Evolutionary conservation across 192 early-diverging fungal genomes (phyloP), one percentile per base, ranked within the genome.

Genomic region (Kickxella alabastrina): DNA sequence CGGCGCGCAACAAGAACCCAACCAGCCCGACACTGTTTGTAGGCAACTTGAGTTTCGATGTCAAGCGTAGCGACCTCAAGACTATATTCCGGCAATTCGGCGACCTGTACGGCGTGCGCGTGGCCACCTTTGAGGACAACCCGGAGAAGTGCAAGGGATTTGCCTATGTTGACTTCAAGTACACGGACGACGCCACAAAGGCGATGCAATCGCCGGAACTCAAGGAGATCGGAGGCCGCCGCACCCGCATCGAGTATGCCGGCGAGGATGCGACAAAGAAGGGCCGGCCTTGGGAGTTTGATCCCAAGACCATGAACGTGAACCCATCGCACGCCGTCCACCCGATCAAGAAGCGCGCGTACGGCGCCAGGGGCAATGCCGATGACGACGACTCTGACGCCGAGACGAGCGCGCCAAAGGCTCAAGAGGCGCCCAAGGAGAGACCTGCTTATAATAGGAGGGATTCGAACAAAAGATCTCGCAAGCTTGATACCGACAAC

Each of bases 61-160:
- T 79, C 6, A 87, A 77, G 14, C 43, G 61, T 10, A 65, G 72
- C 10, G 62, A 68, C 15, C 48, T 88, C 17, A 71, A 80, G 28
- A 44, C 73, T n/a, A 39, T 77, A 6, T 88, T 88, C 75, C n/a
- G n/a, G n/a, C n/a, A n/a, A n/a, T n/a, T n/a, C n/a, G n/a, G n/a
- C n/a, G n/a, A n/a, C n/a, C n/a, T n/a, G n/a, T n/a, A n/a, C 14
- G 81, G 80, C n/a, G 82, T 89, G 12, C 70, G 85, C 14, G 50
- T 89, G 45, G 84, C 82, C 1, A 85, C 85, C 1, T 89, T 89
- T 46, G 80, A 89, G 52, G 87, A 89, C 52, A 78, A 75, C 29
- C 66, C 78, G 38, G 83, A 84, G 52, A 87, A 86, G 57, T 87
- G 84, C 78, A 87, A 86, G 70, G 87, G 87, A 17, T 88, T 88